These are phyloP conservation scores for Ophiostoma ulmi DNA, from an alignment of 2,329 filamentous ascomycete species.

Conservation along the genomic window DNA sequence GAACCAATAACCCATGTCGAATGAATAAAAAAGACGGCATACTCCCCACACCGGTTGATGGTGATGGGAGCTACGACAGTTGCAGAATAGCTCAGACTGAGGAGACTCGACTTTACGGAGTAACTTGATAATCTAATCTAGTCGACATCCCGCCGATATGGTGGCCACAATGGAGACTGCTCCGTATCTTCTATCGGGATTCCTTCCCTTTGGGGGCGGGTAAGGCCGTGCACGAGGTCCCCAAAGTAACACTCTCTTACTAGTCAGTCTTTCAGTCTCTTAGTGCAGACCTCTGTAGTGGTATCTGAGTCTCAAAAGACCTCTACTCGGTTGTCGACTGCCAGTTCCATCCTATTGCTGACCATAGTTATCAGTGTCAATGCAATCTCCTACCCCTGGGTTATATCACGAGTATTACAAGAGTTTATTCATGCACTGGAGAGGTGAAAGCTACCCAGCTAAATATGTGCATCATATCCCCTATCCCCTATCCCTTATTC, in stretches of 20 bases:
- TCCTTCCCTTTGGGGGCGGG: slow-evolving; percentile 7
- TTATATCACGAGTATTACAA: neutral
- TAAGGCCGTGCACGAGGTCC: neutral
- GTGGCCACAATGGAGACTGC: neutral
- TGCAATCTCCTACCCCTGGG: slow-evolving; percentile 1
- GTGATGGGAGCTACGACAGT: neutral
- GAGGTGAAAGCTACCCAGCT: neutral
- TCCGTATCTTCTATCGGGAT: neutral
- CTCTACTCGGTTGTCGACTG: neutral
- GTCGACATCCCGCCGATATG: neutral
- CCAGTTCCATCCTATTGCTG: neutral
- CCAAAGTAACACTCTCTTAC: neutral
- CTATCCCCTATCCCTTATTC: neutral
- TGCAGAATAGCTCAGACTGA: neutral
- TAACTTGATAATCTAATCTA: neutral
- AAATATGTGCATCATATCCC: neutral
- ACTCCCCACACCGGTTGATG: neutral
- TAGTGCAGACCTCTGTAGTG: neutral
- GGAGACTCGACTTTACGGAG: neutral
- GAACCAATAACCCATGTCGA: neutral
- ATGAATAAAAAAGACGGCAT: neutral
- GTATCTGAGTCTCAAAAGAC: no score
- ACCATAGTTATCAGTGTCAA: neutral
- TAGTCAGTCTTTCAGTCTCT: neutral
- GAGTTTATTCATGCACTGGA: neutral